Evolutionary conservation across 1,284 basidiomycete species (phyloP), one percentile per base, ranked within the genome.

Genomic region (Apiotrichum sp.): DNA sequence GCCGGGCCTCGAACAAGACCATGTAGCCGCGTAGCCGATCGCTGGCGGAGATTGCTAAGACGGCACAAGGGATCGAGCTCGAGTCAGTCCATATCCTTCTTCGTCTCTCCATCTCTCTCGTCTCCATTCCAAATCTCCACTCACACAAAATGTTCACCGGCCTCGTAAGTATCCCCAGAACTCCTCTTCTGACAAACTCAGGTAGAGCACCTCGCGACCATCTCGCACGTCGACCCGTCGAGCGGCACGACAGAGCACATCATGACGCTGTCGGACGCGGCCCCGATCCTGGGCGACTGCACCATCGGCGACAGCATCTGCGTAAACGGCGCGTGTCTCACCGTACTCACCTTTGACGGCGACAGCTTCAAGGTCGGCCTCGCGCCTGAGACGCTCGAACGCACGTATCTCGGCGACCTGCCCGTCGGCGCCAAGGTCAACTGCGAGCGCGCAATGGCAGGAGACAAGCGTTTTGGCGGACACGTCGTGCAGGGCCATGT

Each of bases 401-500:
- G 91, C 74, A 98, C 93, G 11, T 89, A 98, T 78, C 79, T 98
- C 48, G 93, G 92, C 44, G 83, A 89, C 65, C 80, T 90, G 58
- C 82, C 82, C 62, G 84, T 86, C 7, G 90, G 89, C 5, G 86
- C 90, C 65, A 81, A 84, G 63, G 84, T 98, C 53, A 98, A 98
- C 76, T 82, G 95, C 50, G 95, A 99, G 79, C 84, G 95, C 47
- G 95, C 95, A 3, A 93, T 98, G 91, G 85, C 85, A 13, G 86
- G 87, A 1, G 88, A 95, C 77, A 86, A 85, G 9, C 81, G 95
- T 44, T 97, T 98, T 69, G 95, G 95, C 33, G 95, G 95, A 6
- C 95, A 99, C 73, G 93, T 97, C 72, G 96, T 98, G 6, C 95
- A 98, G 89, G 93, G 89, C 29, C 93, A 97, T 74, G 88, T 98